These are phyloP conservation scores for Zygoascus sp. DNA, from an alignment of 1,139 yeast species.

Conservation along the genomic window DNA sequence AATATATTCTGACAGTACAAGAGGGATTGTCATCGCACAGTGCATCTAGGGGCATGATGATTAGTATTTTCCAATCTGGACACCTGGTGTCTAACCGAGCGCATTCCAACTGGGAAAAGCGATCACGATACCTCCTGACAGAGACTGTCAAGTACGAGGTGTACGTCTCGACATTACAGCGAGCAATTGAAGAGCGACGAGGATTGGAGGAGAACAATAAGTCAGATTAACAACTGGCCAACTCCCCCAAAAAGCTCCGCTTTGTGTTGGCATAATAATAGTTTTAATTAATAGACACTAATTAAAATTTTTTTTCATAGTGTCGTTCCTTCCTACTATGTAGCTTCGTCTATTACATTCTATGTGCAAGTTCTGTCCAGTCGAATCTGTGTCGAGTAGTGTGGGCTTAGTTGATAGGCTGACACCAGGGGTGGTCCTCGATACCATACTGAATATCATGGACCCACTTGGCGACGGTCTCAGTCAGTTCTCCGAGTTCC, in stretches of 20 bases:
- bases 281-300: not conserved
- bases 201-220: not conserved
- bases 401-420: slow-evolving; percentile 6
- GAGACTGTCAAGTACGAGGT: slow-evolving; percentile 34
- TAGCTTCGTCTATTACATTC: too few species aligned
- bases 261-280: not conserved
- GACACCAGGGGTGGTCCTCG: slow-evolving; percentile 50
- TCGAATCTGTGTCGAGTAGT: too few species aligned
- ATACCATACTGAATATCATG: slow-evolving; percentile 85
- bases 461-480: slow-evolving; percentile 76
- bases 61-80: slow-evolving; percentile 26
- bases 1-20: slow-evolving; percentile 25
- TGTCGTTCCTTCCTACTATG: too few species aligned
- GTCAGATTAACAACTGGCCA: too few species aligned
- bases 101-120: slow-evolving; percentile 34
- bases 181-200: slow-evolving; percentile 25
- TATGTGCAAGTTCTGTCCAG: too few species aligned
- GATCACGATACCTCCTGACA: slow-evolving; percentile 29
- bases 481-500: slow-evolving; percentile 74
- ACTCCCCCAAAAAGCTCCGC: too few species aligned
- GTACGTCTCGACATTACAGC: slow-evolving; percentile 28
- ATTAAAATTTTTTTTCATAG: not conserved
- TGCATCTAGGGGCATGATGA: slow-evolving; percentile 24
- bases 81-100: slow-evolving; percentile 30
- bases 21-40: slow-evolving; percentile 29